Conservation (phyloP, 2,329 filamentous ascomycete species). For the Fusarium sp. region DNA sequence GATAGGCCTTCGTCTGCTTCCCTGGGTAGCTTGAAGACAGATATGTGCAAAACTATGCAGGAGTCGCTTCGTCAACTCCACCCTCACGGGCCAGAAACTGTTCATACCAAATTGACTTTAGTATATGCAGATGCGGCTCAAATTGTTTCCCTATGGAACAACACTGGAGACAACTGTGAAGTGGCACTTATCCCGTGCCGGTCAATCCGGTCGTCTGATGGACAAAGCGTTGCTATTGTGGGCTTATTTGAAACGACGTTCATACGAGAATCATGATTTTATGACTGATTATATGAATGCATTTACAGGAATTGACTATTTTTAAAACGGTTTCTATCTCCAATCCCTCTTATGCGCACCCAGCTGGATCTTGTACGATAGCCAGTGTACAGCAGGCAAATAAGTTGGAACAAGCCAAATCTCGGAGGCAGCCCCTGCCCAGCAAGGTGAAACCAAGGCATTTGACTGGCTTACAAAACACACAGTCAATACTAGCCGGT, state of each 20-base stretch:
- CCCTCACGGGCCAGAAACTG: conserved; percentile 8
- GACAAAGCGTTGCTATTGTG: conserved; percentile 50
- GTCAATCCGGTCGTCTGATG: conserved; percentile 51
- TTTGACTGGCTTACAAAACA: neutral
- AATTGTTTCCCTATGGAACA: conserved; percentile 32
- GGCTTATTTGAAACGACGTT: conserved; percentile 48
- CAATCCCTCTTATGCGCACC: neutral
- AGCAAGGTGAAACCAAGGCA: neutral
- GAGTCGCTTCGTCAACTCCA: conserved; percentile 42
- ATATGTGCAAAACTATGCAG: conserved; percentile 36
- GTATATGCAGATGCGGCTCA: conserved; percentile 48
- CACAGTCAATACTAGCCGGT: neutral
- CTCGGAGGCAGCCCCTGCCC: neutral
- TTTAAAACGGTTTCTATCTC: neutral
- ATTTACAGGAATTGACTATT: neutral
- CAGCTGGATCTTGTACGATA: neutral
- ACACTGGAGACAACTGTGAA: neutral
- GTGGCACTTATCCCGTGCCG: conserved; percentile 51
- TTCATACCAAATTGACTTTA: conserved; percentile 45
- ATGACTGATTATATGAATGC: conserved; percentile 13
- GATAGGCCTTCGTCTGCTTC: neutral
- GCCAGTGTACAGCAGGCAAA: neutral
- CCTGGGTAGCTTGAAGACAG: conserved; percentile 24
- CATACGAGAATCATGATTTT: conserved; percentile 10
- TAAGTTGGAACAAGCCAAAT: neutral